Conservation (phyloP, 2,329 filamentous ascomycete genomes). For the Lachnellula willkommii region DNA sequence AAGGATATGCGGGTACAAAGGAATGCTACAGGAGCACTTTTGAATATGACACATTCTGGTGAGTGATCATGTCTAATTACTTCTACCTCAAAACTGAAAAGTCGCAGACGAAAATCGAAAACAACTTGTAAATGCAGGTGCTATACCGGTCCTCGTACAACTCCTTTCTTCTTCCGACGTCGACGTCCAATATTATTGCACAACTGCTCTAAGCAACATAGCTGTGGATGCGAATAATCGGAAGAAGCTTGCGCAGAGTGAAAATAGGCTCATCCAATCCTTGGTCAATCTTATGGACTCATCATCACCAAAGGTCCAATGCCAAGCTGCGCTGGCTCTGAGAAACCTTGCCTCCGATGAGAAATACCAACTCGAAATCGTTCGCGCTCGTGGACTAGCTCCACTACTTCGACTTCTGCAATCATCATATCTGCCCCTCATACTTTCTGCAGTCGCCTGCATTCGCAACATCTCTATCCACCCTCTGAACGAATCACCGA, state of each 20-base stretch:
- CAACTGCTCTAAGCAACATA: conserved; percentile 96
- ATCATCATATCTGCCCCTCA: conserved; percentile 91
- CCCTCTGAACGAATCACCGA: conserved; percentile 93
- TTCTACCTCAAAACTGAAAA: conserved; percentile 12
- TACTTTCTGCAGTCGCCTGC: conserved; percentile 93
- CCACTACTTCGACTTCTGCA: conserved; percentile 86
- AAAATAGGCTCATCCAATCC: conserved; percentile 86
- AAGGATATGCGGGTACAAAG: conserved; percentile 98
- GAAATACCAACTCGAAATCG: conserved; percentile 97
- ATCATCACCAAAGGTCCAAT: conserved; percentile 94
- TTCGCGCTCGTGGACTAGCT: conserved; percentile 77
- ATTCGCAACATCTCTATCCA: conserved; percentile 99
- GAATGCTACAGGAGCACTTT: conserved; percentile 89
- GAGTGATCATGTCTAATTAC: conserved; percentile 31
- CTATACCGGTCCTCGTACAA: conserved; percentile 95
- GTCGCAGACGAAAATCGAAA: conserved; percentile 86
- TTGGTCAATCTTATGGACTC: conserved; percentile 97
- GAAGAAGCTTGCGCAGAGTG: conserved; percentile 83
- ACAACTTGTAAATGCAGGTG: conserved; percentile 92
- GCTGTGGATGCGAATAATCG: conserved; percentile 89
- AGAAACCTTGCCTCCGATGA: conserved; percentile 96
- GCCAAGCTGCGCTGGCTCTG: conserved; percentile 88
- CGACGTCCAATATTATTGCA: conserved; percentile 99
- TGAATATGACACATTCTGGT: conserved; percentile 99
- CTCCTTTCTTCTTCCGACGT: conserved; percentile 89